Percentiles rank a stretch among this genome's conserved stretches.
Evolutionary conservation across 257 asterid species (phyloP).

Genomic region (Linaria vulgaris): DNA sequence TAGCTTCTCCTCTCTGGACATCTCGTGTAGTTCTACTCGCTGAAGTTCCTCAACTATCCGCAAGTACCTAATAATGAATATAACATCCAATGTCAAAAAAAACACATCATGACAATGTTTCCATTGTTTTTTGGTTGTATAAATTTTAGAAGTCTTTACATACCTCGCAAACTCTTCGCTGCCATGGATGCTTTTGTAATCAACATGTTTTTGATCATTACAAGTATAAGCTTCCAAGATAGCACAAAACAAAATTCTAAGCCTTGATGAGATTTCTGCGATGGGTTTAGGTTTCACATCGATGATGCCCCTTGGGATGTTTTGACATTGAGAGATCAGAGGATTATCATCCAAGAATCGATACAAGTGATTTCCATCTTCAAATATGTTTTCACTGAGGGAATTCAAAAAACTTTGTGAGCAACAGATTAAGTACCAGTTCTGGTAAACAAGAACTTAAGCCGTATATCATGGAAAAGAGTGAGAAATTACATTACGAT

Average conservation of each 20-base stretch:
- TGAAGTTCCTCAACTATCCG: conserved; percentile 88
- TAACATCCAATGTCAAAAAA: conserved; percentile 8
- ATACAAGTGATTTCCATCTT: conserved; percentile 75
- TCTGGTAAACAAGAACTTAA: neutral
- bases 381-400: conserved; percentile 68
- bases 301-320: conserved; percentile 80
- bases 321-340: conserved; percentile 68
- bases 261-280: conserved; percentile 70
- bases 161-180: conserved; percentile 97
- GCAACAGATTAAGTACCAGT: conserved; percentile 19
- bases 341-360: conserved; percentile 90
- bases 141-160: neutral
- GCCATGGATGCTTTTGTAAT: conserved; percentile 81
- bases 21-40: conserved; percentile 60
- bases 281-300: conserved; percentile 82
- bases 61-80: conserved; percentile 54
- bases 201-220: conserved; percentile 69
- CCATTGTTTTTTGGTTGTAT: neutral
- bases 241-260: conserved; percentile 59
- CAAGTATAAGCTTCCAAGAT: conserved; percentile 83
- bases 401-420: conserved; percentile 21
- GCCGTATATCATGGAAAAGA: conserved; percentile 4
- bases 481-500: neutral
- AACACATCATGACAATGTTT: neutral
- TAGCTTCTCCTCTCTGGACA: conserved; percentile 83